Evolutionary conservation across 306 rosid species (phyloP).

Genomic region (Fragaria ananassa): DNA sequence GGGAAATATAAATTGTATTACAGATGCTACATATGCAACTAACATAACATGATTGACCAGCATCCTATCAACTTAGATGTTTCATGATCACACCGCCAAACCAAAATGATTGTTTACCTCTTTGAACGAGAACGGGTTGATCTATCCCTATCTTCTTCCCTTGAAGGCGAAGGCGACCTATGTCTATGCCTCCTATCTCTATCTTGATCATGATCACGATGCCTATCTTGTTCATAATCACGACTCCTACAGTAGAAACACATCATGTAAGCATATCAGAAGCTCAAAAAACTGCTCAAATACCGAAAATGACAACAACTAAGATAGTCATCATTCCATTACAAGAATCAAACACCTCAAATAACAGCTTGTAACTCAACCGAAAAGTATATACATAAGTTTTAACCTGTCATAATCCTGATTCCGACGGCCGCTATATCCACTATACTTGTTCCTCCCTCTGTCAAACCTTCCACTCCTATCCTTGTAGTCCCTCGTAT

Average conservation of each 20-base stretch:
- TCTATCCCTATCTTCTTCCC: conserved; percentile 40
- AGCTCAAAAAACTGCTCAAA: not conserved
- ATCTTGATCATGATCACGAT: conserved; percentile 38
- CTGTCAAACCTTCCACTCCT: conserved; percentile 40
- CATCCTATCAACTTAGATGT: not conserved
- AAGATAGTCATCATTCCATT: not conserved
- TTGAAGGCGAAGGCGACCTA: conserved; percentile 41
- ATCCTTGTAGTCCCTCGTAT: conserved; percentile 41
- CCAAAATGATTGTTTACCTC: conserved; percentile 33
- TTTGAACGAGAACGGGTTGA: conserved; percentile 57
- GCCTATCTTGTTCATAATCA: conserved; percentile 44
- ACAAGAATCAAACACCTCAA: not conserved
- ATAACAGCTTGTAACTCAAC: not conserved
- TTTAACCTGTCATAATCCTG: conserved; percentile 54
- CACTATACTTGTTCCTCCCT: conserved; percentile 43
- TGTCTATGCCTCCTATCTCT: conserved; percentile 54
- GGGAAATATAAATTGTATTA: not conserved
- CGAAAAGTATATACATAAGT: not conserved
- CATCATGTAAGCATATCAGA: not conserved
- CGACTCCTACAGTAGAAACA: conserved; percentile 41
- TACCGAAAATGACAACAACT: not conserved
- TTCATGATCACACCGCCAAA: not conserved
- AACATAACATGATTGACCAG: not conserved
- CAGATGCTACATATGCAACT: not conserved
- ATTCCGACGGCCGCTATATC: conserved; percentile 32